phyloP scores from a whole-genome alignment of 2,329 filamentous ascomycete genomes.

The Fusarium xylarioides region DNA sequence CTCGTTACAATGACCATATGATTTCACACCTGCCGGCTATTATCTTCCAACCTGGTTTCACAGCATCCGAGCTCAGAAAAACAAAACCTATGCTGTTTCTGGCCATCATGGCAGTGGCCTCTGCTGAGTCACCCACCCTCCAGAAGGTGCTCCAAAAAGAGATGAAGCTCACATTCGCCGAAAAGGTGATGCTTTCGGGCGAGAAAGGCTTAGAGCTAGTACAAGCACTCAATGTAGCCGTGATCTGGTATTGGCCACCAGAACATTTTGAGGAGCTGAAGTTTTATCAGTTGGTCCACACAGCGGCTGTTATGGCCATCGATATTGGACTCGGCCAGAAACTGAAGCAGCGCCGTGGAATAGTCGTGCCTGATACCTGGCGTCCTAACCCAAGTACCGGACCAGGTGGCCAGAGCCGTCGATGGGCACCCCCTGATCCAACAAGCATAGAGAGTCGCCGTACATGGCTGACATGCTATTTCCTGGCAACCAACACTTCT shows the following conservation, averaged over 20 bases:
- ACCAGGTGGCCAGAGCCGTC: slow-evolving; percentile 35
- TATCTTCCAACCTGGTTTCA: slow-evolving; percentile 64
- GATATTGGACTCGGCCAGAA: slow-evolving; percentile 78
- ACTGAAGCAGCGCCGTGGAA: slow-evolving; percentile 29
- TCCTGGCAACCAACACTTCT: slow-evolving; percentile 66
- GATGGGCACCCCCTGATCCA: slow-evolving; percentile 59
- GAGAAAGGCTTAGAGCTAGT: slow-evolving; percentile 86
- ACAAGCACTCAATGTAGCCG: slow-evolving; percentile 77
- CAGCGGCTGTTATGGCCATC: slow-evolving; percentile 82
- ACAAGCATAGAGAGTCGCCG: slow-evolving; percentile 64
- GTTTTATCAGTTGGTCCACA: slow-evolving; percentile 87
- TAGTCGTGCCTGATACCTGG: slow-evolving; percentile 45
- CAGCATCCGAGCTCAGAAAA: slow-evolving; percentile 64
- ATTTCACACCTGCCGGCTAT: slow-evolving; percentile 69
- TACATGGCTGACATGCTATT: slow-evolving; percentile 68
- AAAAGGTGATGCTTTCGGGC: slow-evolving; percentile 77
- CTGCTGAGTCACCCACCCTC: slow-evolving; percentile 63
- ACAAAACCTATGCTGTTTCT: slow-evolving; percentile 74
- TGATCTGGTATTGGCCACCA: slow-evolving; percentile 88
- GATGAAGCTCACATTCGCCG: slow-evolving; percentile 76
- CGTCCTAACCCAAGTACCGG: slow-evolving; percentile 22
- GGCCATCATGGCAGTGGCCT: slow-evolving; percentile 73
- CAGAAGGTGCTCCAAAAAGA: slow-evolving; percentile 74
- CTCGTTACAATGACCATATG: slow-evolving; percentile 68
- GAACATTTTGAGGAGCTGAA: slow-evolving; percentile 87